Evolutionary conservation across 2,329 filamentous ascomycete genomes (phyloP), one percentile per base, ranked within the genome.

Genomic region (Raffaelea ambrosiae): DNA sequence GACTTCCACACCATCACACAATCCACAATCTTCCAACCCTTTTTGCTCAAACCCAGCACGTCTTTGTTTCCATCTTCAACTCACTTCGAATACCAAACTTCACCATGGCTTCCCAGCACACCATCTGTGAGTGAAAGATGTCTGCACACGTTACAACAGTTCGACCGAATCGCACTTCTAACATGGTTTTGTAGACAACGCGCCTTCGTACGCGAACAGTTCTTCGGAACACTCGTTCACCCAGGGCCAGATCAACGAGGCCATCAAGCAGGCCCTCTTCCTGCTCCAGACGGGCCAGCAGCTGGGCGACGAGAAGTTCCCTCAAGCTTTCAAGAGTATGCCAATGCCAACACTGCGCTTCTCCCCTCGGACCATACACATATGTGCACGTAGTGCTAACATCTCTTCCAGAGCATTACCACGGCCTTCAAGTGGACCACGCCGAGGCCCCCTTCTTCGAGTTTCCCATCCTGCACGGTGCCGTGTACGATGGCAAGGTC

Each of bases 401-500:
- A 22, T 3, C 18, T n/a, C n/a, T n/a, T n/a, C n/a, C 21, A 48
- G 48, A 29, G 26, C 26, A 39, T 19, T 49, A 49, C 29, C 50
- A 40, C 29, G 20, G 40, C 35, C 18, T 46, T 21, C 14, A 39
- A 35, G 9, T 31, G 20, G 36, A 20, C 43, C 46, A 49, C 35
- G 49, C 51, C 13, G n/a, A 44, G 19, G 41, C 20, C 14, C 53
- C 53, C 44, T 33, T 48, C 26, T 54, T 54, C 22, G 46, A 47
- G n/a, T 54, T 53, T 31, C 53, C 53, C 46, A 48, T 54, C 13
- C 39, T 47, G 26, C 29, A 39, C 23, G 46, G 44, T 13, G 40
- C 43, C 19, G 45, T 48, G 20, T 50, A 51, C 31, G 48, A 49
- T 16, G 53, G 49, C 46, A 41, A 31, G 20, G n/a, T 3, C 35